Base-by-base conservation (phyloP, 1,284 basidiomycete genomes). In the Termitomyces sp. region DNA sequence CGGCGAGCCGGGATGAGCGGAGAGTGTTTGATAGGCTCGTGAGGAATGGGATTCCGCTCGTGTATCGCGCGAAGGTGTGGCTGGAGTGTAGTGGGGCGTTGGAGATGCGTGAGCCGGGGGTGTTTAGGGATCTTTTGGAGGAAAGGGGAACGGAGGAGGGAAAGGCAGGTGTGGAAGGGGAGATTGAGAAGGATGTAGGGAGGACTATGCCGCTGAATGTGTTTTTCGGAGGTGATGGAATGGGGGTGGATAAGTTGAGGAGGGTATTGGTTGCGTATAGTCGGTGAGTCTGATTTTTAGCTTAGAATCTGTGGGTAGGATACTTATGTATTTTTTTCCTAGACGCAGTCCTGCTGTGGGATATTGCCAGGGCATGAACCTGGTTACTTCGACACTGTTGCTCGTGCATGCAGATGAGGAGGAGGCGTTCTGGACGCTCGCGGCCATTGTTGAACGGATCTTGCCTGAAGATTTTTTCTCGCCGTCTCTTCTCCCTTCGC, bases 121-220 rank as follows among this genome's bases (percentile, higher is more conserved):
- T 91, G 56, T 99, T 98, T 68, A 78, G 82, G 50, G 96, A 98
- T 67, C 72, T 98, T 55, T 73, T 96, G 24, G 78, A 78, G 0
- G 81, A 86, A 19, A 17, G 12, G 10, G 43, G n/a, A 59, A 74
- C 73, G 26, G 76, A 78, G 28, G 74, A 73, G 26, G 76, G 78
- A 31, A 80, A 79, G 13, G 77, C 74, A 21, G 78, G 81, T 42
- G 84, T 90, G 0, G 80, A 84, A 48, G 70, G 67, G 42, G 96
- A 99, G 73, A 98, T 99, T 58, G 94, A 96, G 73, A 95, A 98
- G 72, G 96, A 98, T 65, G 91, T 98, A 0, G 84, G 88, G 53
- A 72, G 93, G 68, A 96, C 92, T 40, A 97, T 98, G 88, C 96
- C 96, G 0, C 75, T 95, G 41, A 98, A 98, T 66, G 81, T 98